phyloP scores from a whole-genome alignment of 2,329 filamentous ascomycete genomes.

The Penicillium sp. region DNA sequence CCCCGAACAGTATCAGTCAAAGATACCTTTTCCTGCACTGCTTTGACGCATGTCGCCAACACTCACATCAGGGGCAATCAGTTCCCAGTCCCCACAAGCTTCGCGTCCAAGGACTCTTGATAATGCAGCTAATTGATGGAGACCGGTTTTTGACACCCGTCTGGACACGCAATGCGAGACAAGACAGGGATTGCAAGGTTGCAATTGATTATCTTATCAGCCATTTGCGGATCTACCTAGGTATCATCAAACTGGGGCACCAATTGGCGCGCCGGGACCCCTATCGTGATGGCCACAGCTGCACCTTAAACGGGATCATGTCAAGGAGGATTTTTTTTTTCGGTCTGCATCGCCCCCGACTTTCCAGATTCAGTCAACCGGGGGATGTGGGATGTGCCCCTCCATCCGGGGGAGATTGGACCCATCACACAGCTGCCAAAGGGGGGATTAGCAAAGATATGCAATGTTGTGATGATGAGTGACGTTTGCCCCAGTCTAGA shows the following conservation, averaged over 20 bases:
- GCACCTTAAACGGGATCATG: background rate
- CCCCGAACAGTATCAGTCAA: background rate
- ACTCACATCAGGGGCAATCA: slow-evolving; percentile 2
- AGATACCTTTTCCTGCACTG: background rate
- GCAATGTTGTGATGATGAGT: slow-evolving; percentile 2
- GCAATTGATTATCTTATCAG: slow-evolving; percentile 17
- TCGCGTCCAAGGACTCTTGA: background rate
- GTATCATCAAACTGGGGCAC: background rate
- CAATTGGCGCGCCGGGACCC: slow-evolving; percentile 8
- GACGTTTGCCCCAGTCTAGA: background rate
- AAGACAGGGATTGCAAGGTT: background rate
- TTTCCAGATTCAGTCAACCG: background rate
- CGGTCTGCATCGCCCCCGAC: background rate
- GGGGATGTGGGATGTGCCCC: background rate
- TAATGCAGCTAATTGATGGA: background rate
- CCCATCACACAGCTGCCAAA: too few species aligned
- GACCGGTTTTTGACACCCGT: background rate
- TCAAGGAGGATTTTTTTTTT: background rate
- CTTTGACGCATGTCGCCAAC: background rate
- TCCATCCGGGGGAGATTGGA: background rate
- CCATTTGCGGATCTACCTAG: slow-evolving; percentile 6
- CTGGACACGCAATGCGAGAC: background rate
- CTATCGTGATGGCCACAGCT: background rate
- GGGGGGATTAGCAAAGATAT: background rate
- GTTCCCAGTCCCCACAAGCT: background rate